These are phyloP conservation scores for Aureobasidium melanogenum DNA, from an alignment of 2,329 filamentous ascomycete species.

Conservation along the genomic window DNA sequence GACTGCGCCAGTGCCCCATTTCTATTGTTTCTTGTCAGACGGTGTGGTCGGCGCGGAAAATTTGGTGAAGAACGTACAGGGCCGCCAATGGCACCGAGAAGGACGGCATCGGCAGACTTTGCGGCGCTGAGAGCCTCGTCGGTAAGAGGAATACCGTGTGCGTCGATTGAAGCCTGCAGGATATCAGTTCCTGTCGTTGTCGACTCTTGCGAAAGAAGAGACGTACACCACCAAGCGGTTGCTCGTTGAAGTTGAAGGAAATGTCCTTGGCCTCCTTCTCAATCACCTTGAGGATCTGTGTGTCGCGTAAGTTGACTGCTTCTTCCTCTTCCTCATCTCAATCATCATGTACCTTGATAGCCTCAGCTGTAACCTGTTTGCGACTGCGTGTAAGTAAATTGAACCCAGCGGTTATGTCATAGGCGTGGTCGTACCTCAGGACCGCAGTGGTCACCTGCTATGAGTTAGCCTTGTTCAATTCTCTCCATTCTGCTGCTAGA, in stretches of 20 bases:
- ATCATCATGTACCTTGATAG: constrained; percentile 58
- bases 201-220: constrained; percentile 8
- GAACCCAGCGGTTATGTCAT: not conserved
- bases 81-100: constrained; percentile 91
- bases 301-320: not conserved
- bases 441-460: constrained; percentile 62
- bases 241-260: constrained; percentile 83
- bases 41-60: not conserved
- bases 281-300: constrained; percentile 67
- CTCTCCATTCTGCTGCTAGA: not conserved
- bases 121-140: constrained; percentile 74
- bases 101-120: constrained; percentile 77
- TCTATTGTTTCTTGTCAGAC: constrained; percentile 29
- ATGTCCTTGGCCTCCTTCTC: constrained; percentile 62
- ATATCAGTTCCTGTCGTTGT: not conserved
- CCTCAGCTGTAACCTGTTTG: constrained; percentile 67
- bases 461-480: not conserved
- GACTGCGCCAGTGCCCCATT: constrained; percentile 87
- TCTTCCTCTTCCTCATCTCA: not conserved
- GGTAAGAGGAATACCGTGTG: constrained; percentile 67
- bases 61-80: constrained; percentile 44
- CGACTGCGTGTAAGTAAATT: constrained; percentile 12
- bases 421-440: constrained; percentile 56
- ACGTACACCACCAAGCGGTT: constrained; percentile 77
- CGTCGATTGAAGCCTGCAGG: constrained; percentile 75